Percentiles rank a stretch among this genome's conserved stretches.
These are phyloP conservation scores for Closterium sp. DNA, from an alignment of 139 green algal genomes.

Conservation along the genomic window DNA sequence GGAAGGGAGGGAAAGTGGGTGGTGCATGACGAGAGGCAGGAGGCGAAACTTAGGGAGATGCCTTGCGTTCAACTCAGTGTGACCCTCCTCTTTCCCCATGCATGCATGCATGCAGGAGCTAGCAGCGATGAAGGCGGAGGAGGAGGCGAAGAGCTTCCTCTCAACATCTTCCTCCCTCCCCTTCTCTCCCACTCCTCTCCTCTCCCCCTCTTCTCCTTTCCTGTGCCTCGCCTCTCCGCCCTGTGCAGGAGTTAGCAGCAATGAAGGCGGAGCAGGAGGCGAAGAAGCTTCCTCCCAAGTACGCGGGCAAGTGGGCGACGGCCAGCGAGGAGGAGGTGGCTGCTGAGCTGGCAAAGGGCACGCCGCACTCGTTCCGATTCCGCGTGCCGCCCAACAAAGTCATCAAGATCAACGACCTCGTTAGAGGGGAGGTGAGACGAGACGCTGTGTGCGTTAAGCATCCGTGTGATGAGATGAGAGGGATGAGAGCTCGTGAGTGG, in stretches of 20 bases:
- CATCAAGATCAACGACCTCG: constrained; percentile 72
- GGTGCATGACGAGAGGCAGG: too few species aligned
- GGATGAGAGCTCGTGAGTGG: too few species aligned
- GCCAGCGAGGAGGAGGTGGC: constrained; percentile 82
- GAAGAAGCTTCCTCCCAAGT: constrained; percentile 93
- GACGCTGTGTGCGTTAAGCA: too few species aligned
- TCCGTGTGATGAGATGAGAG: too few species aligned
- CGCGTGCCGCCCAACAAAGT: constrained; percentile 75
- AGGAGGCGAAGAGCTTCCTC: constrained; percentile 85
- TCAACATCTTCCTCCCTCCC: too few species aligned
- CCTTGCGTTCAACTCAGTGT: too few species aligned
- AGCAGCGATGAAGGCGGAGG: constrained; percentile 78
- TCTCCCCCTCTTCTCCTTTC: too few species aligned
- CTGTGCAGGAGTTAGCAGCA: constrained; percentile 56
- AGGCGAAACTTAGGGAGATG: too few species aligned
- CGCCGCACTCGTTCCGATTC: constrained; percentile 90
- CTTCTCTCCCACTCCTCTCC: too few species aligned
- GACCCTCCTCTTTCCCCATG: too few species aligned
- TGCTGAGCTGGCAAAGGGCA: constrained; percentile 74
- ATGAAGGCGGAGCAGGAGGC: constrained; percentile 89
- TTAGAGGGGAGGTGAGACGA: constrained; percentile 73
- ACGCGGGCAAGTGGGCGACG: constrained; percentile 88
- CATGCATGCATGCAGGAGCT: constrained; percentile 58
- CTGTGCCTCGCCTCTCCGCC: too few species aligned
- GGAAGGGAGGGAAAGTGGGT: too few species aligned